Evolutionary conservation across 1,284 basidiomycete species (phyloP).

Genomic region (Afroboletus lepidellus): DNA sequence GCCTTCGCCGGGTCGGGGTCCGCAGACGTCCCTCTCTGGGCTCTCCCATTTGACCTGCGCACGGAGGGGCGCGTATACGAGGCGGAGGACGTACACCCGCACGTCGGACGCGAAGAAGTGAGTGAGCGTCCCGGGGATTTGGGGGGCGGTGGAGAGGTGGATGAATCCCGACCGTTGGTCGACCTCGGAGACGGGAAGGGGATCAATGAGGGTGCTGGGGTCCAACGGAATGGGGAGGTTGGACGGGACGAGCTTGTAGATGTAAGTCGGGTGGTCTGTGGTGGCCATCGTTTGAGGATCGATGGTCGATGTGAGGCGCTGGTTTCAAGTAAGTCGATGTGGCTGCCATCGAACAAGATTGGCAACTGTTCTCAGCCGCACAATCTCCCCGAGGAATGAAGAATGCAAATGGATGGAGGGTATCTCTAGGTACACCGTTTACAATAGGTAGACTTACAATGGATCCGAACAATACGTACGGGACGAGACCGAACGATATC

Average conservation of each 20-base stretch:
- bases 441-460: constrained; percentile 19
- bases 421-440: no score
- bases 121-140: constrained; percentile 24
- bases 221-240: constrained; percentile 13
- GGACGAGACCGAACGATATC: no score
- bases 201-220: constrained; percentile 14
- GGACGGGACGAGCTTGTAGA: constrained; percentile 30
- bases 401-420: constrained; percentile 10
- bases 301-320: neutral
- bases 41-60: constrained; percentile 25
- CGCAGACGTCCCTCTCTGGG: constrained; percentile 24
- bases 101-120: constrained; percentile 23
- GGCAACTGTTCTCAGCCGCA: neutral
- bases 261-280: constrained; percentile 22
- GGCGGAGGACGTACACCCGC: constrained; percentile 23
- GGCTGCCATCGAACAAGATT: no score
- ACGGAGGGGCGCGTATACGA: constrained; percentile 19
- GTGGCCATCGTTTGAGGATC: neutral
- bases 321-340: no score
- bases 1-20: constrained; percentile 26
- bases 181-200: constrained; percentile 27
- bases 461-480: constrained; percentile 7
- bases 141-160: constrained; percentile 30
- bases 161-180: constrained; percentile 28
- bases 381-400: neutral